These are phyloP conservation scores for Malus hybrid DNA, from an alignment of 331 rosid genomes.

Conservation along the genomic window DNA sequence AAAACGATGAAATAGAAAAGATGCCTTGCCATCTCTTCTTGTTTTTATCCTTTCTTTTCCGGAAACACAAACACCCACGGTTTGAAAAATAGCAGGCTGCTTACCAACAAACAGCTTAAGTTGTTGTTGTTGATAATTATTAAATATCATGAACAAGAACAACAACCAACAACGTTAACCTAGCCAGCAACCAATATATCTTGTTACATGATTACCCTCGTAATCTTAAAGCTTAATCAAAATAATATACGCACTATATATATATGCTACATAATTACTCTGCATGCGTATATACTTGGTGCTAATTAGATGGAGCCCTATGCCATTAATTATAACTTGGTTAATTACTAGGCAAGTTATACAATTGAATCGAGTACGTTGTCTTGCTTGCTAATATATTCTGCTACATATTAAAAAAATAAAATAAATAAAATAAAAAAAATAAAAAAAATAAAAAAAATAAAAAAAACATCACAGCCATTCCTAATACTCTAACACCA, in stretches of 20 bases:
- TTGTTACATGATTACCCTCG: conserved; percentile 4
- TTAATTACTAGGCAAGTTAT: background rate
- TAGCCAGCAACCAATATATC: background rate
- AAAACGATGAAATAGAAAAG: background rate
- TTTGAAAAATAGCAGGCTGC: conserved; percentile 27
- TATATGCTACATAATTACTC: background rate
- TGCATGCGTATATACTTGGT: background rate
- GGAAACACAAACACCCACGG: background rate
- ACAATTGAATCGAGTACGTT: background rate
- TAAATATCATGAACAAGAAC: conserved; percentile 15
- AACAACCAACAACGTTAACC: conserved; percentile 23
- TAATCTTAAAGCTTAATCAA: background rate
- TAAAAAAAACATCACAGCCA: no score
- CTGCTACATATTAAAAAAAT: background rate
- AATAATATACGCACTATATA: background rate
- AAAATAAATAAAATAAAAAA: no score
- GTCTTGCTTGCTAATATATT: background rate
- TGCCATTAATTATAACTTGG: background rate
- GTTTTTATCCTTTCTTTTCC: background rate
- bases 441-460: no score
- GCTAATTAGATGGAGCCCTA: background rate
- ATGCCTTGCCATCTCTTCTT: background rate
- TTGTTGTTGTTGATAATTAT: conserved; percentile 17
- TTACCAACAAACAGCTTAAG: conserved; percentile 56
- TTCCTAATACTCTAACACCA: no score